phyloP scores from a whole-genome alignment of 2,329 filamentous ascomycete species.

The Cryphonectria carpinicola region DNA sequence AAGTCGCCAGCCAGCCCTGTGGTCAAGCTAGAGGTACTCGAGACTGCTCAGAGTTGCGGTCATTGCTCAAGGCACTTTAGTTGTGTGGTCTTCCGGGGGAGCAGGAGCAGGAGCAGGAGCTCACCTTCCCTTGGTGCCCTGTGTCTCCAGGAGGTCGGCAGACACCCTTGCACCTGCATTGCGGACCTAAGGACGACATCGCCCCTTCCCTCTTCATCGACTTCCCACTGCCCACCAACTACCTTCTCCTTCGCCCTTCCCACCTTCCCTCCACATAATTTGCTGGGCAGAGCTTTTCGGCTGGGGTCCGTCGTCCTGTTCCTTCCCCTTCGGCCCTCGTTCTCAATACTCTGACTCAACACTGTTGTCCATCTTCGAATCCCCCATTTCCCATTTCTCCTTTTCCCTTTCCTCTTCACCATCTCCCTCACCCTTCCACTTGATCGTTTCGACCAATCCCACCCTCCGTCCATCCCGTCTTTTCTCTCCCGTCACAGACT shows the following conservation, averaged over 20 bases:
- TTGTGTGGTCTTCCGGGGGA: neutral
- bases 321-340: slow-evolving; percentile 15
- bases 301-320: slow-evolving; percentile 8
- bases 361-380: slow-evolving; percentile 17
- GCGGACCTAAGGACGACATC: slow-evolving; percentile 1
- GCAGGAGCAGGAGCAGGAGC: neutral
- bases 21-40: neutral
- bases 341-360: slow-evolving; percentile 17
- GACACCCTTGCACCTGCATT: neutral
- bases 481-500: neutral
- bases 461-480: neutral
- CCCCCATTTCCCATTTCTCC: slow-evolving; percentile 22
- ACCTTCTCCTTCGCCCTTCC: slow-evolving; percentile 7
- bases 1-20: neutral
- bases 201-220: slow-evolving; percentile 25
- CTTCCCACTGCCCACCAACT: neutral
- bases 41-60: neutral
- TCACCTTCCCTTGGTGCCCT: neutral
- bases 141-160: neutral
- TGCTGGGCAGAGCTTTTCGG: neutral
- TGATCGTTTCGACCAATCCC: neutral
- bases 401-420: slow-evolving; percentile 15
- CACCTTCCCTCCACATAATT: slow-evolving; percentile 24
- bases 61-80: neutral
- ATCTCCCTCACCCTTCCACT: slow-evolving; percentile 18